Evolutionary conservation across 2,329 filamentous ascomycete genomes (phyloP).

Genomic region (Talaromyces sp.): DNA sequence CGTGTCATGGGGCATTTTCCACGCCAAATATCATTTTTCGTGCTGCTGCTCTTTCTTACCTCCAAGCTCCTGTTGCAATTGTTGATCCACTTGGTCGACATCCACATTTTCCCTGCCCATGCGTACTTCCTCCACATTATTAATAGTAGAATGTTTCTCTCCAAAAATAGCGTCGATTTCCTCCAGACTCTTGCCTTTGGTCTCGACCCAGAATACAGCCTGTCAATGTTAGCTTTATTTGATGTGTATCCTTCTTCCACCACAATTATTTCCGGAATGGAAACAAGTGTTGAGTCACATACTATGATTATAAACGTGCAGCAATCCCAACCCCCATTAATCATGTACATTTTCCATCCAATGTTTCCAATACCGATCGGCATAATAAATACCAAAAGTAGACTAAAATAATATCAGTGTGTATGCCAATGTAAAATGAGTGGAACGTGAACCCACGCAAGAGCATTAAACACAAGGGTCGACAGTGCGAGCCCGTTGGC

Average conservation of each 20-base stretch:
- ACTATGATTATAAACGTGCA: constrained; percentile 1
- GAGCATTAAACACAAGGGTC: constrained; percentile 18
- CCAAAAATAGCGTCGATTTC: constrained; percentile 15
- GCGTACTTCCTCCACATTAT: not conserved
- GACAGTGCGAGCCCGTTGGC: constrained; percentile 44
- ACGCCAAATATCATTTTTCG: not conserved
- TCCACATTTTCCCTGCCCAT: not conserved
- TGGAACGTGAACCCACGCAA: constrained; percentile 14
- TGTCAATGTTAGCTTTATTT: not conserved
- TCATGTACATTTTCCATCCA: constrained; percentile 14
- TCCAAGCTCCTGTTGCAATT: not conserved
- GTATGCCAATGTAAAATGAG: not conserved
- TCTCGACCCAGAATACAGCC: constrained; percentile 13
- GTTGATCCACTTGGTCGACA: not conserved
- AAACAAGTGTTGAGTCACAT: not conserved
- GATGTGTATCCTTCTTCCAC: not conserved
- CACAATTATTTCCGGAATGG: not conserved
- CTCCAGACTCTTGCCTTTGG: constrained; percentile 15
- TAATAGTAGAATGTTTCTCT: not conserved
- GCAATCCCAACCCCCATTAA: constrained; percentile 9
- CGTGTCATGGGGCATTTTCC: not conserved
- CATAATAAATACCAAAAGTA: constrained; percentile 8
- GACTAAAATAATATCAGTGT: not conserved
- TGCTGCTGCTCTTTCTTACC: not conserved
- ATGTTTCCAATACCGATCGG: constrained; percentile 9